Base-by-base conservation (phyloP, 208 protist genomes). In the Wallacemonas sp. region DNA sequence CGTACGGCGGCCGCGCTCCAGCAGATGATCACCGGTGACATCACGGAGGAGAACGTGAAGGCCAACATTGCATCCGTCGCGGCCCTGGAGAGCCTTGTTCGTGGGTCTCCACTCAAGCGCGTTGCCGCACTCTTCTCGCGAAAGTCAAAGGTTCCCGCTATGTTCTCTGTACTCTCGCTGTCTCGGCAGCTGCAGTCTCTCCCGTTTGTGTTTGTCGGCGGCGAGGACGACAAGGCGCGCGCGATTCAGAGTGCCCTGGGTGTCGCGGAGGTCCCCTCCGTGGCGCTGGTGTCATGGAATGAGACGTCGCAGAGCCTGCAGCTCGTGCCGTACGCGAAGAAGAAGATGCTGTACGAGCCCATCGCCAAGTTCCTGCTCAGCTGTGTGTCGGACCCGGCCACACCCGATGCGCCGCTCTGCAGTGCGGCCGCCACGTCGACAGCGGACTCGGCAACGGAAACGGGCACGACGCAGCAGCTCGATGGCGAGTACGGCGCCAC, bases 101-200 rank as follows among this genome's bases (percentile, higher is more conserved):
- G n/a, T 16, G 43, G 61, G 3, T 29, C 86, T 0, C 72, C 72
- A 11, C 65, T 68, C 26, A 75, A 77, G 43, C 77, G 76, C 46
- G 56, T 77, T 2, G 90, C 78, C 1, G 85, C 92, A 27, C 71
- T 97, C 34, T 90, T 97, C 62, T 92, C 88, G 6, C 54, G 81
- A 0, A 95, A 95, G 74, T 29, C 30, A 11, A 87, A 84, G 65
- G 76, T 93, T 32, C 88, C 93, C 23, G 81, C 93, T 2, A 81
- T 96, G 57, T 81, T 92, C 23, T 86, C 87, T 46, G 83, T 97
- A 8, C 64, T 96, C 38, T 72, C 87, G 4, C 49, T 81, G 17
- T 96, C 93, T 12, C 76, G 79, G 33, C 70, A 80, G 54, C 76
- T 97, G n/a, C 63, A 81, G 54, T 47, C 81, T 30, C 63, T 96